Base-by-base conservation (phyloP, 345 rosid genomes). In the Populus nigra region DNA sequence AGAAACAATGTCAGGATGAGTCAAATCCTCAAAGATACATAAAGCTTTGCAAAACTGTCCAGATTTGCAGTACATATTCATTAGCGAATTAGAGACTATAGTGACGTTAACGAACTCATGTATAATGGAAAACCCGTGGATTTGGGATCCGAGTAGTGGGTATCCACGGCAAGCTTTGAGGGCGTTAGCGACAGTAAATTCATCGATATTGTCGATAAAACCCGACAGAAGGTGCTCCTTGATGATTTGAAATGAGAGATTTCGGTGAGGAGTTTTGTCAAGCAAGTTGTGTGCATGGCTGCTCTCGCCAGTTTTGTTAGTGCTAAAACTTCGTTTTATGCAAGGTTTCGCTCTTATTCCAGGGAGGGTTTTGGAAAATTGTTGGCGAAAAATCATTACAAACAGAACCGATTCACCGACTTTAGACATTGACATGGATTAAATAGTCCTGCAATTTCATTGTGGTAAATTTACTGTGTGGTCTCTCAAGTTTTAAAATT, bases 1-100 rank as follows among this genome's bases (percentile, higher is more conserved):
- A 62, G 98, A 94, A 83, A 94, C 92, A 77, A 87, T 87, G 80
- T 94, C 97, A 57, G 91, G 96, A 10, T 81, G 65, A 74, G 41
- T 78, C 85, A 94, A 85, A 68, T 62, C 84, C 87, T 90, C 87
- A 86, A 94, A 94, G 59, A 94, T 80, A 70, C 82, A 80, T 59
- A 89, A 72, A 62, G 94, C 92, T 75, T 77, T 65, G 72, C 70
- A 78, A 82, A 93, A 84, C 67, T 81, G 79, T 20, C 89, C 91
- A 8, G 88, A 82, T 73, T 94, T 91, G 70, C 85, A 85, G 81
- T 91, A 91, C 90, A 88, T 85, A 74, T 87, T 86, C 92, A 94
- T 91, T 16, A 89, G 73, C 47, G 97, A 88, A 82, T 93, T 94
- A 1, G 90, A 83, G 74, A 94, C 92, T 4, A 90, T 75, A 25